Base-by-base conservation (phyloP, 169 alveolate genomes). In the Plasmodium blacklocki region DNA sequence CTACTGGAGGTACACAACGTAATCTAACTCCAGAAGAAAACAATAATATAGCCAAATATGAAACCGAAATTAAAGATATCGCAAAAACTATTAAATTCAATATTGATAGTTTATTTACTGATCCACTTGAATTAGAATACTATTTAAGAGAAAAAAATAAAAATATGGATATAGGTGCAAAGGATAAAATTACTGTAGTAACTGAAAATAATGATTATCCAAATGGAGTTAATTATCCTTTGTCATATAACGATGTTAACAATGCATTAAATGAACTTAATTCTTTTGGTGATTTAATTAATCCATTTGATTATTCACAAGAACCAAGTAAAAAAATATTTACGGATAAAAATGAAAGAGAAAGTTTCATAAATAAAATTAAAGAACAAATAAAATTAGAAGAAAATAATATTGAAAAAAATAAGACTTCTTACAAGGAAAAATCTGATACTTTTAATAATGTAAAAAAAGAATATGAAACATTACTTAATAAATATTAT, bases 131-230 rank as follows among this genome's bases (percentile, higher is more conserved):
- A 66, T 78, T 66, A 23, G 89, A 78, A n/a, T 78, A 64, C 11
- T 78, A 64, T 50, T 47, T 64, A 70, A 63, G 76, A 71, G 89
- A 78, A 59, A 78, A 78, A 60, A 59, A n/a, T 47, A 78, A 78
- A 39, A 18, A 47, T 26, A n/a, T 50, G 0, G 32, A 26, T 1
- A 60, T 29, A 8, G 18, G 11, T 32, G 9, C 72, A 63, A 12
- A 14, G 19, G 26, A 67, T 9, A 32, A 15, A 45, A 18, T 23
- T 15, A 5, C 4, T 29, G 49, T 67, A n/a, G 50, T 23, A n/a
- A 21, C 1, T 12, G 4, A 26, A 39, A 64, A 49, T 3, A 12
- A 72, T 26, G 32, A 9, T 0, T 78, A 78, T 56, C 89, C 89
- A 12, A n/a, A 78, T 19, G 89, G 89, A 26, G n/a, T 78, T 29